Evolutionary conservation across 441 rosid species (phyloP).

Genomic region (Arabidopsis lyrata): DNA sequence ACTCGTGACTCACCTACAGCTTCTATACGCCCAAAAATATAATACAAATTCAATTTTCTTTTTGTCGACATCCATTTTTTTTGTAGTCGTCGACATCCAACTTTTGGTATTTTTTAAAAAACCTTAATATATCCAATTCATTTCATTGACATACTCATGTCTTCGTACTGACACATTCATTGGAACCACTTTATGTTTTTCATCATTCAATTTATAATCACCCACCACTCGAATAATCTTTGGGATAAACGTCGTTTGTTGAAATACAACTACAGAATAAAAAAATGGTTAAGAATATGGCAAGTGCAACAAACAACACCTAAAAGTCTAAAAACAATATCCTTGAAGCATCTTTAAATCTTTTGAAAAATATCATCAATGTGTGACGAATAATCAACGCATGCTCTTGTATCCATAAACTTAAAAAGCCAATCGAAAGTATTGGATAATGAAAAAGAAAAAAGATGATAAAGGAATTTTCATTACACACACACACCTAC

Average conservation of each 20-base stretch:
- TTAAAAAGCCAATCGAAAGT: conserved; percentile 1
- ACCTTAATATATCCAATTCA: conserved; percentile 12
- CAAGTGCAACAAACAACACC: conserved; percentile 14
- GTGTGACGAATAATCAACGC: conserved; percentile 44
- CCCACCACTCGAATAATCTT: conserved; percentile 4
- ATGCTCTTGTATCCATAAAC: conserved; percentile 33
- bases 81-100: conserved; percentile 10
- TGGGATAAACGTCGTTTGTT: conserved; percentile 28
- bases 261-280: conserved; percentile 28
- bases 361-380: background rate
- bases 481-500: conserved; percentile 21
- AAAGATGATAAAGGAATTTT: conserved; percentile 17
- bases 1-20: background rate
- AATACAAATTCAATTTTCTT: background rate
- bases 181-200: background rate
- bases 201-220: background rate
- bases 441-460: background rate
- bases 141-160: background rate
- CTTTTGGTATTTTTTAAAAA: background rate
- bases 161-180: conserved; percentile 3
- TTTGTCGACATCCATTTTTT: conserved; percentile 7
- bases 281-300: conserved; percentile 20
- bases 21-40: background rate
- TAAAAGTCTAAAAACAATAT: conserved; percentile 29
- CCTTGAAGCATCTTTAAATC: conserved; percentile 35